Evolutionary conservation across 192 early-diverging fungal species (phyloP).

Genomic region (Backusella tuberculispora): DNA sequence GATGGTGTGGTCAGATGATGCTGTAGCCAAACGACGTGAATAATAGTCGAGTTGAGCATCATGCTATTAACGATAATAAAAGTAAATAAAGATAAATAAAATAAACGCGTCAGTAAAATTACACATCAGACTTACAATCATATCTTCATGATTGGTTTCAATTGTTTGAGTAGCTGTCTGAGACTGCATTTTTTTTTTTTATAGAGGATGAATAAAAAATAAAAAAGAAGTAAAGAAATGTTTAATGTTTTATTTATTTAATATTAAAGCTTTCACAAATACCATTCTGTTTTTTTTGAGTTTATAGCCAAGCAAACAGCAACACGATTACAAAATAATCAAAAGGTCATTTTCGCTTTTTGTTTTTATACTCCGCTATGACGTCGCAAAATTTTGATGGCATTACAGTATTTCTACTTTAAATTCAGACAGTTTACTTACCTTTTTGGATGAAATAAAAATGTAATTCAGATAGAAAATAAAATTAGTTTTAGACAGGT

Average conservation of each 20-base stretch:
- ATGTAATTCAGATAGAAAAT: too few species aligned
- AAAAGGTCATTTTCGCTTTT: neutral
- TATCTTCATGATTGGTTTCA: conserved; percentile 88
- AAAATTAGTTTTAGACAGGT: too few species aligned
- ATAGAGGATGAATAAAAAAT: neutral
- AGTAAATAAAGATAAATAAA: neutral
- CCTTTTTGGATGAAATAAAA: too few species aligned
- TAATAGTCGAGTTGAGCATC: conserved; percentile 69
- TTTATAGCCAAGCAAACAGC: conserved; percentile 7
- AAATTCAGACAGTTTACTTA: too few species aligned
- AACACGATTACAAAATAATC: neutral
- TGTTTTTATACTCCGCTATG: neutral
- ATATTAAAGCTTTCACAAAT: neutral
- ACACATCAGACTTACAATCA: conserved; percentile 67
- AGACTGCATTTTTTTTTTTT: conserved; percentile 5
- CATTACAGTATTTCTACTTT: too few species aligned
- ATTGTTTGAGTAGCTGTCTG: conserved; percentile 55
- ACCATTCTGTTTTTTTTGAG: neutral
- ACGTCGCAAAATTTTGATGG: conserved; percentile 4
- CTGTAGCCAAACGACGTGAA: conserved; percentile 92
- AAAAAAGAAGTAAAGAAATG: neutral
- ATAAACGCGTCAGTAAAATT: neutral
- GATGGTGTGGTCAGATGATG: conserved; percentile 95
- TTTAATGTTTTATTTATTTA: neutral
- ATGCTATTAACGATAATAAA: conserved; percentile 49